Percentiles rank a stretch among this genome's conserved stretches.
phyloP scores from a whole-genome alignment of 1,139 yeast genomes.

The Debaryomyces psychrophilus region DNA sequence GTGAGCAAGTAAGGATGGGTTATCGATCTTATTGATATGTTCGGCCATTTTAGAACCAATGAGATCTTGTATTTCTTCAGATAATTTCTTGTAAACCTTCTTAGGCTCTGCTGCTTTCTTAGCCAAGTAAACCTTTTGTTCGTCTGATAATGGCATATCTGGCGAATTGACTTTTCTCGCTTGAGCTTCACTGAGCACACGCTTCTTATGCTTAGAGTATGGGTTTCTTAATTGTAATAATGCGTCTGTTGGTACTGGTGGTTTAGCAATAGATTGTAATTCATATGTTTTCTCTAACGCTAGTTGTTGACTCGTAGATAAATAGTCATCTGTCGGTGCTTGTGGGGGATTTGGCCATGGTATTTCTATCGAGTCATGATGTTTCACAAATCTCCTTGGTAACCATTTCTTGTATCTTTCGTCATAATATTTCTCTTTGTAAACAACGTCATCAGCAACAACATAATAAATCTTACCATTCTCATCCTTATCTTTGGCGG shows the following conservation, averaged over 20 bases:
- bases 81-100: conserved; percentile 52
- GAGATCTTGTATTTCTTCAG: conserved; percentile 67
- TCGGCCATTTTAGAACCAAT: conserved; percentile 72
- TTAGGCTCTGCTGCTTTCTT: conserved; percentile 55
- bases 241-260: conserved; percentile 72
- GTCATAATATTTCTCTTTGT: conserved; percentile 72
- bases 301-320: conserved; percentile 59
- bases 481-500: conserved; percentile 71
- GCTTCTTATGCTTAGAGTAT: conserved; percentile 60
- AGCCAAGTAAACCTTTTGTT: conserved; percentile 63
- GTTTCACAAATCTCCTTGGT: conserved; percentile 75
- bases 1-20: conserved; percentile 41
- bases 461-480: conserved; percentile 63
- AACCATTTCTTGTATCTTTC: conserved; percentile 71
- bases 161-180: conserved; percentile 69
- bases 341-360: conserved; percentile 92
- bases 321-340: conserved; percentile 56
- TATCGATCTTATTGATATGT: conserved; percentile 48
- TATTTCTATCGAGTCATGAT: conserved; percentile 66
- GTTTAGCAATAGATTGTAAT: conserved; percentile 65
- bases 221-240: conserved; percentile 75
- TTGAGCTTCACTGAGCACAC: conserved; percentile 60
- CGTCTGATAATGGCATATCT: conserved; percentile 73
- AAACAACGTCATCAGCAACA: conserved; percentile 75
- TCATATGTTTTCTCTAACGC: conserved; percentile 77